These are phyloP conservation scores for Gypsophila paniculata DNA, from an alignment of 179 eudicot species.

Conservation along the genomic window DNA sequence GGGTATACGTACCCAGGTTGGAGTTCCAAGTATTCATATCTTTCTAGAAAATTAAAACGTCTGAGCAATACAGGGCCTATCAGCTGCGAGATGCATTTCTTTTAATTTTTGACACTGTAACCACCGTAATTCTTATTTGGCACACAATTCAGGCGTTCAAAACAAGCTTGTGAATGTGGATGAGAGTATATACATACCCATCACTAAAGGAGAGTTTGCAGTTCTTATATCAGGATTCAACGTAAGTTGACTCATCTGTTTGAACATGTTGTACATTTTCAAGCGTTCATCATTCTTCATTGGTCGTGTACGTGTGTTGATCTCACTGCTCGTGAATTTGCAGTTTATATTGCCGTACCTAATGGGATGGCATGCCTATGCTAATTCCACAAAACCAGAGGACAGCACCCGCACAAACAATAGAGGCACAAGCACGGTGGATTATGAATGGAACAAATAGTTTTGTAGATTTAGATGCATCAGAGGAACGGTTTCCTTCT, in stretches of 20 bases:
- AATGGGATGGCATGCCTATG: constrained; percentile 81
- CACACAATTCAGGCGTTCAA: constrained; percentile 58
- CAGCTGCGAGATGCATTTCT: neutral
- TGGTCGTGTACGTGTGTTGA: neutral
- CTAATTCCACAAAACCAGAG: constrained; percentile 53
- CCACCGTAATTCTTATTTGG: constrained; percentile 14
- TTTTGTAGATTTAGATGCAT: neutral
- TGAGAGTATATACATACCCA: constrained; percentile 75
- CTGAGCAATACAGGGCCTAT: neutral
- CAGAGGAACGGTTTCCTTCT: neutral
- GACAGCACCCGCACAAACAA: constrained; percentile 43
- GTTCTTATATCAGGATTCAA: constrained; percentile 74
- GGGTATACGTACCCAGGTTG: neutral
- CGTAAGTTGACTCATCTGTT: constrained; percentile 38
- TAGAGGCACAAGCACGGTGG: constrained; percentile 41
- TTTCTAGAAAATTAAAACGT: neutral
- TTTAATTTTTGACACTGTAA: neutral
- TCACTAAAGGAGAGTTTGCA: constrained; percentile 82
- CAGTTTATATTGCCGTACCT: constrained; percentile 89
- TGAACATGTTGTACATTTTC: neutral
- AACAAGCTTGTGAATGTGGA: constrained; percentile 80
- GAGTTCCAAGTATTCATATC: neutral
- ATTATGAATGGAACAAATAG: constrained; percentile 86
- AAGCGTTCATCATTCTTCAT: neutral
- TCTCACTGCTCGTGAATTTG: constrained; percentile 18